Percentiles rank a stretch among this genome's conserved stretches.
Evolutionary conservation across 1,284 basidiomycete genomes (phyloP).

Genomic region (Pseudozyma thailandica): DNA sequence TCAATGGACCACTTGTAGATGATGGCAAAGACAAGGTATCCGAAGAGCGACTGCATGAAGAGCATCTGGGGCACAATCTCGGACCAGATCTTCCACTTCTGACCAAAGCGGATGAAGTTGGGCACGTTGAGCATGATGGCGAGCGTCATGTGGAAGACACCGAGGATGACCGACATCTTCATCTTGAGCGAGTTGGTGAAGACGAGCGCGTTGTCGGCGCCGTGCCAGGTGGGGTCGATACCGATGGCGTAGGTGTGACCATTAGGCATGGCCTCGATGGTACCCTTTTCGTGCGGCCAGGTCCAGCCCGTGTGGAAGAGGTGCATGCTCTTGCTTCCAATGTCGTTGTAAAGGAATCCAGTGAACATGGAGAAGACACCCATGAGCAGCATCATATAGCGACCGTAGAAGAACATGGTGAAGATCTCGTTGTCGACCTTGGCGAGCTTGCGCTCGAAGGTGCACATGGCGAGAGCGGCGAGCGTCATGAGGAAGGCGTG

Average conservation of each 20-base stretch:
- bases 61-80: constrained; percentile 97
- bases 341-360: constrained; percentile 98
- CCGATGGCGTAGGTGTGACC: constrained; percentile 87
- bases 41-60: constrained; percentile 96
- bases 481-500: constrained; percentile 87
- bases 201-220: constrained; percentile 87
- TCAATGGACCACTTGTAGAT: constrained; percentile 97
- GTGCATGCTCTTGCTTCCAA: constrained; percentile 93
- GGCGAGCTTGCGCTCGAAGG: constrained; percentile 82
- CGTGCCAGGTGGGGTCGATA: constrained; percentile 95
- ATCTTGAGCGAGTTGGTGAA: constrained; percentile 99
- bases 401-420: constrained; percentile 92
- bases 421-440: constrained; percentile 85
- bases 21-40: constrained; percentile 93
- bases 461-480: constrained; percentile 84
- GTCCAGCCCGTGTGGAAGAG: constrained; percentile 90
- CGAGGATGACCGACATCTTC: constrained; percentile 98
- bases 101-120: constrained; percentile 93
- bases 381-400: constrained; percentile 98
- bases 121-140: constrained; percentile 94
- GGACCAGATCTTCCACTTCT: constrained; percentile 83
- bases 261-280: constrained; percentile 69
- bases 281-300: constrained; percentile 73
- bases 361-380: constrained; percentile 91
- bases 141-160: constrained; percentile 99